Percentiles rank a stretch among this genome's conserved stretches.
Conservation (phyloP, 2,329 filamentous ascomycete species). For the Colletotrichum sp. region DNA sequence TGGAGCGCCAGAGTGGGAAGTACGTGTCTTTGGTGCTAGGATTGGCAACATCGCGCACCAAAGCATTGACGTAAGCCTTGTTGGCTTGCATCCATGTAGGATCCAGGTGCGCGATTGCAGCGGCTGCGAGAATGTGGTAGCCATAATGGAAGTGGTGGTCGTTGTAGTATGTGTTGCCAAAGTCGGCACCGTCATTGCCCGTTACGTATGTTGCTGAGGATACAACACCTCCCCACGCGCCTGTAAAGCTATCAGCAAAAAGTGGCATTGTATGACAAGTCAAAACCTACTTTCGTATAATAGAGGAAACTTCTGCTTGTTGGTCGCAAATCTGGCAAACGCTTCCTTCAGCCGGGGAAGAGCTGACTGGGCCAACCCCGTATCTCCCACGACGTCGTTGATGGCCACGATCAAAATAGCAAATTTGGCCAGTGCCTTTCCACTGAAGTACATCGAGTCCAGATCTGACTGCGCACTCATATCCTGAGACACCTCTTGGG, state of each 20-base stretch:
- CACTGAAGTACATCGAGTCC: conserved; percentile 91
- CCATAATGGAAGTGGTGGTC: conserved; percentile 80
- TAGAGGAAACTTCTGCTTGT: conserved; percentile 70
- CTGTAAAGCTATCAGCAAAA: conserved; percentile 32
- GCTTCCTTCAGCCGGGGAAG: conserved; percentile 67
- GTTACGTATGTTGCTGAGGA: conserved; percentile 75
- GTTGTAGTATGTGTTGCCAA: conserved; percentile 88
- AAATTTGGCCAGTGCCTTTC: conserved; percentile 83
- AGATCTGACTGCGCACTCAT: conserved; percentile 75
- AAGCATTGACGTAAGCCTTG: conserved; percentile 78
- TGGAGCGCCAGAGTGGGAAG: conserved; percentile 82
- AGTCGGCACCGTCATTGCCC: conserved; percentile 75
- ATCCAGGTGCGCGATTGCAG: conserved; percentile 81
- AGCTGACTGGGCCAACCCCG: conserved; percentile 58
- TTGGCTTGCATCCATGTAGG: conserved; percentile 75
- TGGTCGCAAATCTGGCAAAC: conserved; percentile 69
- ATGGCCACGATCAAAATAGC: conserved; percentile 70
- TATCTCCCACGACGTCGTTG: conserved; percentile 65
- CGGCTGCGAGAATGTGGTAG: conserved; percentile 87
- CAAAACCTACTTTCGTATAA: conserved; percentile 61
- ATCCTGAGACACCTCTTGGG: conserved; percentile 77
- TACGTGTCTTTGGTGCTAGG: conserved; percentile 70
- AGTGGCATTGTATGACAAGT: not conserved
- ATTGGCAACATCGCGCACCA: conserved; percentile 85
- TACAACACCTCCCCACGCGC: conserved; percentile 79